These are phyloP conservation scores for Aureobasidium sp. DNA, from an alignment of 2,329 filamentous ascomycete species.

Conservation along the genomic window DNA sequence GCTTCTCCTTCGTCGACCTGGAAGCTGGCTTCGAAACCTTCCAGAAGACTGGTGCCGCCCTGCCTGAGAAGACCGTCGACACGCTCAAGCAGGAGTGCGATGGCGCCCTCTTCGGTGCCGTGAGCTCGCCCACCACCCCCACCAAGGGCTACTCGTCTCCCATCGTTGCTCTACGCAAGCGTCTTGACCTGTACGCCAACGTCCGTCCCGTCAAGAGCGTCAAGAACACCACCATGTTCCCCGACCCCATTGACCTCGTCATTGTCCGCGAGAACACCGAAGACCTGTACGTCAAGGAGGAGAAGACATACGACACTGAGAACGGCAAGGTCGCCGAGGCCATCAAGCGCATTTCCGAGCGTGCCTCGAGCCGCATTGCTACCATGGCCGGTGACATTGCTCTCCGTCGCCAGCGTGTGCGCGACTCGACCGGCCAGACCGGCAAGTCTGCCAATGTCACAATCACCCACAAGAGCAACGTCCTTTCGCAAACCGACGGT, in stretches of 20 bases:
- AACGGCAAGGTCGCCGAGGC: conserved; percentile 85
- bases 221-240: conserved; percentile 48
- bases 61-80: conserved; percentile 86
- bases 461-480: conserved; percentile 97
- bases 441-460: conserved; percentile 73
- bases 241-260: conserved; percentile 75
- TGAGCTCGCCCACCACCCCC: conserved; percentile 79
- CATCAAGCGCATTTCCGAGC: conserved; percentile 92
- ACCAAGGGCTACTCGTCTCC: conserved; percentile 95
- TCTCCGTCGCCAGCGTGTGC: conserved; percentile 73
- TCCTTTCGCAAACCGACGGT: conserved; percentile 91
- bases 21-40: conserved; percentile 92
- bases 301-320: conserved; percentile 69
- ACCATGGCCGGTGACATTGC: conserved; percentile 94
- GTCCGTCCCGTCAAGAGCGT: conserved; percentile 91
- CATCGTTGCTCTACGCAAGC: conserved; percentile 93
- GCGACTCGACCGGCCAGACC: conserved; percentile 52
- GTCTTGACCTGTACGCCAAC: conserved; percentile 92
- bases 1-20: conserved; percentile 90
- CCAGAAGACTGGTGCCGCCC: conserved; percentile 76
- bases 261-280: conserved; percentile 99
- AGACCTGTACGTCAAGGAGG: conserved; percentile 96
- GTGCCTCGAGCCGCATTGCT: conserved; percentile 77
- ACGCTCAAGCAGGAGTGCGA: conserved; percentile 87
- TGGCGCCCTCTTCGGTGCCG: conserved; percentile 91